Conservation (phyloP, 331 rosid genomes). For the Rhamnella rubrinervis region DNA sequence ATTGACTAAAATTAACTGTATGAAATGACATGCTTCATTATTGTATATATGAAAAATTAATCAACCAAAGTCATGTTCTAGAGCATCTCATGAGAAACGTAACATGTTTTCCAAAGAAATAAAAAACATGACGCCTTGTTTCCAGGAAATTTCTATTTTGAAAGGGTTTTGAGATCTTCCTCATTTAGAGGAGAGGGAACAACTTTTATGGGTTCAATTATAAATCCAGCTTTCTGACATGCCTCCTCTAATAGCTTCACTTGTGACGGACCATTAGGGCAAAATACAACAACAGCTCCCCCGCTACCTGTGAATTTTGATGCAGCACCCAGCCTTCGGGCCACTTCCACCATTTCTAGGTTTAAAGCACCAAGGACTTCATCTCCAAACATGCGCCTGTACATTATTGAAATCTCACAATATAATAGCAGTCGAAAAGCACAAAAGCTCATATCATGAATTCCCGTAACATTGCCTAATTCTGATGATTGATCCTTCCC, state of each 20-base stretch:
- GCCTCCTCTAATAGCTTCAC: conserved; percentile 67
- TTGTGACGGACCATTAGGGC: conserved; percentile 74
- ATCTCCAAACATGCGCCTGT: conserved; percentile 87
- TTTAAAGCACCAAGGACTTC: conserved; percentile 76
- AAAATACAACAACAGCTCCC: conserved; percentile 89
- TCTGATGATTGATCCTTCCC: not conserved
- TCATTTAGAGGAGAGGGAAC: conserved; percentile 64
- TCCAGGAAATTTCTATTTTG: conserved; percentile 9
- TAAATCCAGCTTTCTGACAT: conserved; percentile 66
- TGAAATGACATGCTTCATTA: no score
- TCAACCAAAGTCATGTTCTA: no score
- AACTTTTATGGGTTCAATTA: conserved; percentile 41
- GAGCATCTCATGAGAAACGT: no score
- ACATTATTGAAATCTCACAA: conserved; percentile 13
- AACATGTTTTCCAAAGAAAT: not conserved
- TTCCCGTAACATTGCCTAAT: not conserved
- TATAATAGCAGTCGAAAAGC: conserved; percentile 12
- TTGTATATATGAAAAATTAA: no score
- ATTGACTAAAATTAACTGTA: no score
- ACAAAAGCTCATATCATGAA: not conserved
- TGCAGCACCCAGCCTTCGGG: conserved; percentile 86
- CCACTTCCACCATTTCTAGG: conserved; percentile 85
- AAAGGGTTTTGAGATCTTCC: conserved; percentile 50
- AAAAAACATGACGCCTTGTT: not conserved
- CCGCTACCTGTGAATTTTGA: conserved; percentile 97